Base-by-base conservation (phyloP, 257 asterid genomes). In the Fraxinus pennsylvanica region DNA sequence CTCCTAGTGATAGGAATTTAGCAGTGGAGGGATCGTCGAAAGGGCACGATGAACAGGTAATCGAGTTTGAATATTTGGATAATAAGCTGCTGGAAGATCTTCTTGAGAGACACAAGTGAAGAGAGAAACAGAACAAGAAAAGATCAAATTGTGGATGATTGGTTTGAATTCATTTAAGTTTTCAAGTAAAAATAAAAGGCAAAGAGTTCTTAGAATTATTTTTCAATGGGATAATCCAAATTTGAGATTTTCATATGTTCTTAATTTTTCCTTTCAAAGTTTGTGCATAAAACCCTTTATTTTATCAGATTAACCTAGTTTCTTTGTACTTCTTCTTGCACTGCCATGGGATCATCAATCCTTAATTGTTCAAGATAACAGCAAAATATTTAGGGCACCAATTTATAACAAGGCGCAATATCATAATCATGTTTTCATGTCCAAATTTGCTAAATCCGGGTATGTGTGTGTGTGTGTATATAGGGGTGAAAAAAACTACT, bases 61-160 rank as follows among this genome's bases (percentile, higher is more conserved):
- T 89, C 68, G 98, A 93, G 88, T 74, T 91, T 1, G 97, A 93
- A 84, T 93, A 78, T 74, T 84, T 85, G 72, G 96, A 93, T 82
- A 77, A 90, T 84, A 73, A 90, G 74, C 82, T 93, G 81, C 82
- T 93, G 43, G 98, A 93, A 76, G 97, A 91, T 71, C 94, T 93
- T 79, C 96, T 93, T 25, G 89, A 71, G 87, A 70, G 5, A 67
- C 84, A 27, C 82, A 83, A 67, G 74, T 71, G 36, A 75, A 84
- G 47, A 83, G 68, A 33, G 38, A 74, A 82, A 19, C 43, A 41
- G n/a, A 76, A 89, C 54, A 47, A 41, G 27, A 79, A 85, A 68
- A 74, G 82, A 68, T 81, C 84, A 29, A 68, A 74, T 45, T 47
- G 67, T 61, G 17, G 22, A 9, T 61, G 68, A 61, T 14, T 61